Evolutionary conservation across 2,329 filamentous ascomycete genomes (phyloP).

Genomic region (Sporothrix protearum): DNA sequence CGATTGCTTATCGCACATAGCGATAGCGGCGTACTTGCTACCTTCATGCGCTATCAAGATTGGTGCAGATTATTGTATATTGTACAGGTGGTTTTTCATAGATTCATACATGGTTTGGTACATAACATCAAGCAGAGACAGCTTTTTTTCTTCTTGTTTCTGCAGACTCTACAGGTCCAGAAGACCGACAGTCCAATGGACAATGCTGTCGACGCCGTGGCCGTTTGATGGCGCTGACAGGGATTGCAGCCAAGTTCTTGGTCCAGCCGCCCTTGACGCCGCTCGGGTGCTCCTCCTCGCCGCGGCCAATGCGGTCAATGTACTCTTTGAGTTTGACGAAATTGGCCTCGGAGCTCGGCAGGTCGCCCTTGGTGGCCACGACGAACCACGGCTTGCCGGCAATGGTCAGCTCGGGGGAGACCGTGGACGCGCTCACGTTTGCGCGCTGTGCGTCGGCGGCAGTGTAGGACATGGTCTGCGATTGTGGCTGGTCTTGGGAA

Average conservation of each 20-base stretch:
- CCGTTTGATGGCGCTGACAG: conserved; percentile 86
- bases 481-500: conserved; percentile 24
- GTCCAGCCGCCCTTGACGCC: conserved; percentile 56
- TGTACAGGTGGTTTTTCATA: background rate
- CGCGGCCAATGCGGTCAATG: conserved; percentile 61
- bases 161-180: conserved; percentile 45
- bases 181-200: conserved; percentile 68
- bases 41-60: background rate
- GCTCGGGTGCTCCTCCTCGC: conserved; percentile 68
- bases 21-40: background rate
- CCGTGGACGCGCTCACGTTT: conserved; percentile 26
- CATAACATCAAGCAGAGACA: background rate
- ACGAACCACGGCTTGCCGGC: conserved; percentile 97
- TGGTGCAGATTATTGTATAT: background rate
- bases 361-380: conserved; percentile 86
- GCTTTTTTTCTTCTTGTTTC: background rate
- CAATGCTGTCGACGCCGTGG: conserved; percentile 73
- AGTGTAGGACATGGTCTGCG: conserved; percentile 31
- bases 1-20: background rate
- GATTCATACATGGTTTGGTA: conserved; percentile 16
- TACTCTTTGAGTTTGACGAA: conserved; percentile 69
- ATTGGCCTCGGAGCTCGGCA: conserved; percentile 73
- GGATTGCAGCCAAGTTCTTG: conserved; percentile 66
- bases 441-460: background rate
- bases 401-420: conserved; percentile 60